These are phyloP conservation scores for Aureoboletus auriporus DNA, from an alignment of 768 basidiomycete genomes.

Conservation along the genomic window DNA sequence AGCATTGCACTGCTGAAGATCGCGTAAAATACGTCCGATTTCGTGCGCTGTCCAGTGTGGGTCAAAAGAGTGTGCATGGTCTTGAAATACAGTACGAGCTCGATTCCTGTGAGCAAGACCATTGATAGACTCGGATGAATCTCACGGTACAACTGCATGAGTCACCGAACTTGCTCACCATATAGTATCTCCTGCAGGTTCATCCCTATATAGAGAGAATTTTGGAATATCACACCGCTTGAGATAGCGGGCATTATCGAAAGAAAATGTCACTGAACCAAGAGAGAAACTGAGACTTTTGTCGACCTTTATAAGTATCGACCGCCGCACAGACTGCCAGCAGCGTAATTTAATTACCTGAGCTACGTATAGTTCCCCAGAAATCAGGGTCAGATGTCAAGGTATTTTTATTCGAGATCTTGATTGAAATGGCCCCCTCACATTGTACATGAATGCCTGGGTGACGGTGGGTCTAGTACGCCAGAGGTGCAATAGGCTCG, in stretches of 20 bases:
- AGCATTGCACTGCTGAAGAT: constrained; percentile 19
- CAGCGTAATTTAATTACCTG: background rate
- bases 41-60: background rate
- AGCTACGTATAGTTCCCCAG: background rate
- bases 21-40: constrained; percentile 11
- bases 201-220: constrained; percentile 9
- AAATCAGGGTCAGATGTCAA: too few relatives aligned
- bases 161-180: constrained; percentile 4
- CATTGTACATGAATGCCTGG: too few relatives aligned
- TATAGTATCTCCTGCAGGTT: constrained; percentile 16
- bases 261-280: background rate
- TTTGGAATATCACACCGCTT: constrained; percentile 1
- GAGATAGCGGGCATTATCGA: background rate
- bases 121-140: background rate
- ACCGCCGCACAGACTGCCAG: too few relatives aligned
- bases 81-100: constrained; percentile 7
- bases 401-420: too few relatives aligned
- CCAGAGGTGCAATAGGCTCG: too few relatives aligned
- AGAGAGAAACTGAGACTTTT: background rate
- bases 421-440: too few relatives aligned
- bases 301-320: background rate
- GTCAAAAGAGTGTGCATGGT: constrained; percentile 9
- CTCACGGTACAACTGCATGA: background rate
- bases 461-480: too few relatives aligned
- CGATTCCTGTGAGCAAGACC: background rate